These are phyloP conservation scores for Dictyostelium intermedium DNA, from an alignment of 78 protist species.

Conservation along the genomic window DNA sequence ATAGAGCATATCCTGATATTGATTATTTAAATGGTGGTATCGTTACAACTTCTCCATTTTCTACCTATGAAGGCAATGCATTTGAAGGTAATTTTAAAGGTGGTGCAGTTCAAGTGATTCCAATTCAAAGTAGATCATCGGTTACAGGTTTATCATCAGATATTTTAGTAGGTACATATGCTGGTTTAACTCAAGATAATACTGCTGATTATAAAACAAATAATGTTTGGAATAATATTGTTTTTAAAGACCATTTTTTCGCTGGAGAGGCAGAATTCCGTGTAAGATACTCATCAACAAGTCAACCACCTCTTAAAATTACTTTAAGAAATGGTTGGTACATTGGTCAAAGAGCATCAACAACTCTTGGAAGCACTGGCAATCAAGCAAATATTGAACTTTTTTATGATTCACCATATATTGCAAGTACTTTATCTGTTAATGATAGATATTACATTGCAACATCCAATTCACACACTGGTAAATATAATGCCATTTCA, in stretches of 20 bases:
- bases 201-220: not conserved
- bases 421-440: not conserved
- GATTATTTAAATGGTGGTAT: not conserved
- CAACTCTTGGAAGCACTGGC: not conserved
- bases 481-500: not conserved
- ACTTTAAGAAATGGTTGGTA: not conserved
- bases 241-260: not conserved
- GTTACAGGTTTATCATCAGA: not conserved
- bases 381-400: not conserved
- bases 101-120: not conserved
- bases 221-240: not conserved
- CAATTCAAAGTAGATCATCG: not conserved
- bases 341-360: not conserved
- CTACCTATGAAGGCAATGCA: not conserved
- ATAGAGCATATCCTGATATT: not conserved
- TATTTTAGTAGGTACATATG: not conserved
- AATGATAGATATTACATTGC: fast-evolving
- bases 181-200: not conserved
- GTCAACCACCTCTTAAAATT: not conserved
- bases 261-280: not conserved
- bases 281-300: not conserved
- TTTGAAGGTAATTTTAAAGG: slow-evolving; percentile 8
- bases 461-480: not conserved
- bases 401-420: not conserved
- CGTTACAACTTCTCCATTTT: not conserved